phyloP scores from a whole-genome alignment of 2,329 filamentous ascomycete genomes.

The Calonectria leucothoes region DNA sequence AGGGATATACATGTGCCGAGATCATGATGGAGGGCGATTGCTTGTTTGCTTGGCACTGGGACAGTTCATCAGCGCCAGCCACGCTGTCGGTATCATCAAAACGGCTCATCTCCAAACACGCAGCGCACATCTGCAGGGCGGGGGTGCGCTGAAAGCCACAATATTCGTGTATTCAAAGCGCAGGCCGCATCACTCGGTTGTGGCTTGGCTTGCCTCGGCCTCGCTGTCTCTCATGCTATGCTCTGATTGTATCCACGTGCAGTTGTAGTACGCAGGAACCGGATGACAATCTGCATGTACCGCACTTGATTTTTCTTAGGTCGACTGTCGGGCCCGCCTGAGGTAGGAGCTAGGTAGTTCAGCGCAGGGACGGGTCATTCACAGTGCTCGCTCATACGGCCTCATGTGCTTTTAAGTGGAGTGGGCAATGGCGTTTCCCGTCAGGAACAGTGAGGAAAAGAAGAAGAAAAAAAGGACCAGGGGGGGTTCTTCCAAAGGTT shows the following conservation, averaged over 20 bases:
- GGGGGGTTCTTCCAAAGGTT: neutral
- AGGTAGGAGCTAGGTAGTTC: neutral
- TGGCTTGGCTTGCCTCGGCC: slow-evolving; percentile 1
- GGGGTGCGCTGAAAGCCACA: neutral
- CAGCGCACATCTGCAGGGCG: neutral
- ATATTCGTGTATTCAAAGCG: neutral
- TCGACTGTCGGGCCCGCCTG: neutral
- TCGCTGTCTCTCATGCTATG: neutral
- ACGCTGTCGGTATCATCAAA: slow-evolving; percentile 2
- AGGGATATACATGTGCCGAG: neutral
- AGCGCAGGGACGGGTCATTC: neutral
- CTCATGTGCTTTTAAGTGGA: neutral
- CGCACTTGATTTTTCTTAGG: neutral
- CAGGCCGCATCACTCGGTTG: neutral
- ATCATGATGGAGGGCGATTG: neutral
- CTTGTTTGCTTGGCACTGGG: neutral
- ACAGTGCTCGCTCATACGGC: neutral
- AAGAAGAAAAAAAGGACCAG: neutral
- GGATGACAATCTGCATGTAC: neutral
- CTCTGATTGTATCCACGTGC: neutral
- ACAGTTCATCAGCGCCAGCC: slow-evolving; percentile 5
- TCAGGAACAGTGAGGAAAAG: neutral
- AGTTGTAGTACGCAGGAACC: neutral
- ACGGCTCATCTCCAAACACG: neutral
- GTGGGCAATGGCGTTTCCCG: neutral